phyloP scores from a whole-genome alignment of 139 green algal species.

The Marvania coccoides region DNA sequence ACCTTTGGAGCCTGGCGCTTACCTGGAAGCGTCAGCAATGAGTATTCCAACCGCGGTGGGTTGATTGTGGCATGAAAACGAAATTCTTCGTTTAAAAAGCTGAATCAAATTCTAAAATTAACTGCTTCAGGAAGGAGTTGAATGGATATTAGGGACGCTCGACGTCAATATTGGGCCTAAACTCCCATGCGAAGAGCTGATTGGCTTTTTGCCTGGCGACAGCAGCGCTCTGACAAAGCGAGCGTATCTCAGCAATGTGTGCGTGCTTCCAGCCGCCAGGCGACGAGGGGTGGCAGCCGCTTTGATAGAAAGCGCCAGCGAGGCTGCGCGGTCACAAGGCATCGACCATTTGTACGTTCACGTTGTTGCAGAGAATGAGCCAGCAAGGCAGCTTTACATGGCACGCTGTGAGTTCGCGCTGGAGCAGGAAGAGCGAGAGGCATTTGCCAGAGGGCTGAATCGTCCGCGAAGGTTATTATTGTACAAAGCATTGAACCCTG shows the following conservation, averaged over 20 bases:
- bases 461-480: constrained; percentile 49
- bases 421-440: constrained; percentile 44
- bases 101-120: too few relatives aligned
- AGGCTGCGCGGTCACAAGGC: constrained; percentile 5
- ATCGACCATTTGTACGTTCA: constrained; percentile 60
- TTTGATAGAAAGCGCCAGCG: not conserved
- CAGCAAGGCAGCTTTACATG: constrained; percentile 50
- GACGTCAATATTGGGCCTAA: constrained; percentile 64
- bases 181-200: constrained; percentile 68
- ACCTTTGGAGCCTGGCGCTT: too few relatives aligned
- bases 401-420: constrained; percentile 36
- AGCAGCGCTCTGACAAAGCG: not conserved
- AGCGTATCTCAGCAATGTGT: constrained; percentile 78
- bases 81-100: too few relatives aligned
- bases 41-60: too few relatives aligned
- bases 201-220: constrained; percentile 33
- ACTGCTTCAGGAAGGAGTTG: too few relatives aligned
- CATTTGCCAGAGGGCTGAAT: constrained; percentile 25
- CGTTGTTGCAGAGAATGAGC: constrained; percentile 49
- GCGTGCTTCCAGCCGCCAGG: constrained; percentile 37
- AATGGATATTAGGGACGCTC: constrained; percentile 57
- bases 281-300: constrained; percentile 19
- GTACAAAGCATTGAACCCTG: constrained; percentile 8
- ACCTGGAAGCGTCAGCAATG: too few relatives aligned
- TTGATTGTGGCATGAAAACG: too few relatives aligned